Conservation (phyloP, 73 alveolate species). For the Paramecium tetraurelia region DNA sequence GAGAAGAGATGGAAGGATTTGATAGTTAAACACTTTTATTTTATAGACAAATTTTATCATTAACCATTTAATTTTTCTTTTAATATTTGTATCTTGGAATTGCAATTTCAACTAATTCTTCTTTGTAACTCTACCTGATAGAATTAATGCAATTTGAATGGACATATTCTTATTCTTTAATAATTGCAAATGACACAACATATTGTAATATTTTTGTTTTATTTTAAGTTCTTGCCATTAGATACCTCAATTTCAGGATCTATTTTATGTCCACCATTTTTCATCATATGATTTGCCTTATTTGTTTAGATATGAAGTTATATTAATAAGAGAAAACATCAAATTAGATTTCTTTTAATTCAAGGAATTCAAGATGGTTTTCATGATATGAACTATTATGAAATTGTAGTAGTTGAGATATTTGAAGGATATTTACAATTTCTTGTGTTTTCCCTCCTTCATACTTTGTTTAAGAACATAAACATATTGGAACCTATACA, state of each 20-base stretch:
- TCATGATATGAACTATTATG: constrained; percentile 41
- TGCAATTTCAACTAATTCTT: neutral
- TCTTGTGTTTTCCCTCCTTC: constrained; percentile 51
- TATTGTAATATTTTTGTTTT: neutral
- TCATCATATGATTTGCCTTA: neutral
- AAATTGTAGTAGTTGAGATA: constrained; percentile 57
- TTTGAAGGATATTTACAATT: constrained; percentile 37
- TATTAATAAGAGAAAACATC: constrained; percentile 52
- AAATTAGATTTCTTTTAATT: constrained; percentile 7
- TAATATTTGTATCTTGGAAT: neutral
- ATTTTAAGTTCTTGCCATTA: too few relatives aligned
- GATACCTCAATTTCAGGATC: too few relatives aligned
- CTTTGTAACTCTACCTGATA: neutral
- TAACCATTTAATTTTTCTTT: neutral
- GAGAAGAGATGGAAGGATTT: neutral
- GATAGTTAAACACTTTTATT: neutral
- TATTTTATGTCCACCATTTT: too few relatives aligned
- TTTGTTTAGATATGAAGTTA: neutral
- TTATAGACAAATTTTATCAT: neutral
- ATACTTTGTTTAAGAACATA: constrained; percentile 57
- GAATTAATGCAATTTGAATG: constrained; percentile 21
- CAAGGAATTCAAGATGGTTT: constrained; percentile 51
- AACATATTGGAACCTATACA: constrained; percentile 59
- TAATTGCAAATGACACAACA: neutral
- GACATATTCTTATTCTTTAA: constrained; percentile 43